phyloP scores from a whole-genome alignment of 148 eudicot genomes.

The Silene uniflora region DNA sequence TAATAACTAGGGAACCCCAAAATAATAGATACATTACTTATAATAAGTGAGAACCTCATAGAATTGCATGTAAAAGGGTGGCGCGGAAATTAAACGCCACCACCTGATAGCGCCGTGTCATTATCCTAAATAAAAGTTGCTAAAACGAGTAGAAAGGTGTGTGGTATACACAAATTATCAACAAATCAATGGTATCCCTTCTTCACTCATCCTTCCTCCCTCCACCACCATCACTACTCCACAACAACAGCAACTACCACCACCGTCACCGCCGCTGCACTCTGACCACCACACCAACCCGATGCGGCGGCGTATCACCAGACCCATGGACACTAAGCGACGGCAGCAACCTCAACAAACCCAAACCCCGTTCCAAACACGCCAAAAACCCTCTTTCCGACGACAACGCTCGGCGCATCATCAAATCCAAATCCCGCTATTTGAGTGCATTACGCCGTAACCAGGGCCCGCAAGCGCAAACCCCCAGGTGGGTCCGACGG shows the following conservation, averaged over 20 bases:
- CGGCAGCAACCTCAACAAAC: constrained; percentile 45
- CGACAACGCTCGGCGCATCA: constrained; percentile 80
- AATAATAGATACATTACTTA: too few relatives aligned
- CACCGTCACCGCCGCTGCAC: neutral
- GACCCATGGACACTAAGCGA: constrained; percentile 89
- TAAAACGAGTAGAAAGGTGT: neutral
- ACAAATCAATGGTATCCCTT: neutral
- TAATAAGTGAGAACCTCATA: too few relatives aligned
- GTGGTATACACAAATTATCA: neutral
- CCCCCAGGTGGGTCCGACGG: constrained; percentile 75
- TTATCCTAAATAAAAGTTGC: too few relatives aligned
- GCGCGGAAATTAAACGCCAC: too few relatives aligned
- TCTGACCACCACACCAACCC: neutral
- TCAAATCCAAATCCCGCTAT: constrained; percentile 61
- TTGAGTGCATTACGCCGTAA: constrained; percentile 37
- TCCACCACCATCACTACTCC: neutral
- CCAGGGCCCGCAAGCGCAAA: constrained; percentile 69
- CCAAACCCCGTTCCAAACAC: constrained; percentile 68
- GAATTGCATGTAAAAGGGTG: too few relatives aligned
- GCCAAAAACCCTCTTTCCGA: constrained; percentile 70
- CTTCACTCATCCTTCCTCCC: neutral
- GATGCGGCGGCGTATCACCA: constrained; percentile 35
- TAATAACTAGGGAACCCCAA: too few relatives aligned
- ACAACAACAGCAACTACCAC: too few relatives aligned
- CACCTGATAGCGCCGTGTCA: too few relatives aligned